Evolutionary conservation across 176 grass and related monocot genomes (phyloP).

Genomic region (Ensete glaucum): DNA sequence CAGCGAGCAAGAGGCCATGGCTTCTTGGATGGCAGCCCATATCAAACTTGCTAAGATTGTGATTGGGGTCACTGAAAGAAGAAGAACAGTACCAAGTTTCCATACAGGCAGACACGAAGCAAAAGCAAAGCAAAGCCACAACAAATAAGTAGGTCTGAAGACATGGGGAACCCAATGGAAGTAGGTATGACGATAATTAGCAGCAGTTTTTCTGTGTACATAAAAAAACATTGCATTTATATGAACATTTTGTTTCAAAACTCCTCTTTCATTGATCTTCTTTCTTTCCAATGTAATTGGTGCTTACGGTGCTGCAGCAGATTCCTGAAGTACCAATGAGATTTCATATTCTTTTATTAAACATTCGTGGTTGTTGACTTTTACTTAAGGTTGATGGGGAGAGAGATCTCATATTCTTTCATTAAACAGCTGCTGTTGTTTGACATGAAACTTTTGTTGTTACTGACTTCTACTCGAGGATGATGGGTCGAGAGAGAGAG

Average conservation of each 20-base stretch:
- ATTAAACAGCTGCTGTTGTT: too few relatives aligned
- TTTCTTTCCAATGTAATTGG: neutral
- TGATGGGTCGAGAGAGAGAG: too few relatives aligned
- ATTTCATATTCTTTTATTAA: neutral
- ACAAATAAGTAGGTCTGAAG: too few relatives aligned
- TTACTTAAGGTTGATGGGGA: too few relatives aligned
- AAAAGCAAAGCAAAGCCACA: too few relatives aligned
- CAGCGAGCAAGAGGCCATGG: conserved; percentile 69
- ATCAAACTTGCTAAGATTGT: conserved; percentile 54
- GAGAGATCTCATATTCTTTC: too few relatives aligned
- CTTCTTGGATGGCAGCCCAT: conserved; percentile 87
- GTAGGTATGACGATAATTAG: neutral
- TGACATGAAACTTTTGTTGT: too few relatives aligned
- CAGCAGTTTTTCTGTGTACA: neutral
- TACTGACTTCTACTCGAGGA: too few relatives aligned
- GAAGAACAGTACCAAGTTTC: too few relatives aligned
- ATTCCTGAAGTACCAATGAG: neutral
- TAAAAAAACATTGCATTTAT: neutral
- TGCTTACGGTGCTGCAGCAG: neutral
- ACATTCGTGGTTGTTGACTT: neutral
- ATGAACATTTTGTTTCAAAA: neutral
- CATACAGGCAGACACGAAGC: too few relatives aligned
- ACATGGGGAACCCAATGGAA: neutral
- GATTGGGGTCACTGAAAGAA: neutral
- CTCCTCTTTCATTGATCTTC: neutral